Base-by-base conservation (phyloP, 164 flowering plant species). In the Cinnamomum chago region DNA sequence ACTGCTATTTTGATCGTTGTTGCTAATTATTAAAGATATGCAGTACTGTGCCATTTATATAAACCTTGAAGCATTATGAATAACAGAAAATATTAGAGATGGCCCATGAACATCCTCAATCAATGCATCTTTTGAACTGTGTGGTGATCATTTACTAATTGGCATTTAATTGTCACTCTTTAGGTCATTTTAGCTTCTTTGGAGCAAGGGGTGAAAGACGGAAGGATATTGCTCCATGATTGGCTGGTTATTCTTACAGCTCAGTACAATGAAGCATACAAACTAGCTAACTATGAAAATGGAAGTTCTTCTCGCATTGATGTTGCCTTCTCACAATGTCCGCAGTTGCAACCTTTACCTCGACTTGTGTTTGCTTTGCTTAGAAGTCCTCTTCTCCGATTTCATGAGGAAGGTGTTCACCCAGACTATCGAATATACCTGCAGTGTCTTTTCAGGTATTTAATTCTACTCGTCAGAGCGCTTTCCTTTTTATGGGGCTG, bases 361-460 rank as follows among this genome's bases (percentile, higher is more conserved):
- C 93, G 98, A 64, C 83, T 95, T 70, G 86, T 95, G 50, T 93
- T 95, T 87, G 98, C 97, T 81, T 81, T 95, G 79, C 91, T 92
- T 72, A 84, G 97, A 71, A 93, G 80, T 80, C 97, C 98, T 78
- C 94, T 96, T 73, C 94, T 96, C 62, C 95, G 95, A 68, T 86
- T 91, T 33, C 99, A 96, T 84, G 99, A 96, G 84, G 99, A 96
- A 85, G 99, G 99, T 62, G 97, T 96, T 76, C 99, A 96, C 81
- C 99, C 99, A 24, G 99, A 96, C 77, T 90, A 88, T 75, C 87
- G 98, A 66, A 94, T 96, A 78, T 94, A 88, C 79, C 84, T 96
- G 71, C 99, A 96, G 79, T 96, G 98, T 81, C 97, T 96, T 75
- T 92, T 91, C 86, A 96, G 99, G 99, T 96, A 86, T 28, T 50